Base-by-base conservation (phyloP, 2,329 filamentous ascomycete genomes). In the Coniochaeta prunicola region DNA sequence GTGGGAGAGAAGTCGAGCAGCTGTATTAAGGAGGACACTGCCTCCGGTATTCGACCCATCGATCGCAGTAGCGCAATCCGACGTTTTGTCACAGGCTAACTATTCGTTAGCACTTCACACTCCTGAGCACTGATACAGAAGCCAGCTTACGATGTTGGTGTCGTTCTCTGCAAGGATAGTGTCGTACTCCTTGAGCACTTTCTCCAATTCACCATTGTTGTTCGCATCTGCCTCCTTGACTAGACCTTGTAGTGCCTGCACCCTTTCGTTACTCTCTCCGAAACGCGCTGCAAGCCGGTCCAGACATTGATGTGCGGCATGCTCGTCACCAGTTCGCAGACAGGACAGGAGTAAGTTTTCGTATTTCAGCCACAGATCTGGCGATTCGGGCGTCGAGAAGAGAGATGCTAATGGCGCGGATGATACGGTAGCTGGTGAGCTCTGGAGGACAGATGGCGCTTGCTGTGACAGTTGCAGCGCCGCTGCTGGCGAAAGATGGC, bases 271-370 rank as follows among this genome's bases (percentile, higher is more conserved):
- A 36, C 84, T 80, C 28, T 82, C 78, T 28, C 93, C 92, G 70
- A 99, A 99, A 55, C 94, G 89, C 60, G 83, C 78, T 4, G 85
- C 86, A 53, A 99, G 81, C 61, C 87, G 84, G 67, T 90, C 84
- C 38, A 97, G 80, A 69, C 90, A 90, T 65, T 86, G 72, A 64
- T 85, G 84, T 26, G 94, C 94, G 26, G 90, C 84, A 63, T 84
- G 77, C 66, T 96, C 88, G 72, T 97, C 90, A 58, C 90, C 89
- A 0, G 90, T 92, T 56, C 90, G 88, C 38, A 99, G 82, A 68
- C 90, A 94, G 31, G 91, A 86, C 34, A 94, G 77, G 64, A 97
- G 78, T 19, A 97, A 81, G 70, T 96, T 94, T 75, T 97, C 93
- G 73, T 94, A 90, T 48, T 84, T 85, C 17, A 83, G 83, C 92